A percentile compares a stretch with the other conserved stretches of the same genome.
Evolutionary conservation across 768 basidiomycete genomes (phyloP).

Genomic region (Lentinula detonsa): DNA sequence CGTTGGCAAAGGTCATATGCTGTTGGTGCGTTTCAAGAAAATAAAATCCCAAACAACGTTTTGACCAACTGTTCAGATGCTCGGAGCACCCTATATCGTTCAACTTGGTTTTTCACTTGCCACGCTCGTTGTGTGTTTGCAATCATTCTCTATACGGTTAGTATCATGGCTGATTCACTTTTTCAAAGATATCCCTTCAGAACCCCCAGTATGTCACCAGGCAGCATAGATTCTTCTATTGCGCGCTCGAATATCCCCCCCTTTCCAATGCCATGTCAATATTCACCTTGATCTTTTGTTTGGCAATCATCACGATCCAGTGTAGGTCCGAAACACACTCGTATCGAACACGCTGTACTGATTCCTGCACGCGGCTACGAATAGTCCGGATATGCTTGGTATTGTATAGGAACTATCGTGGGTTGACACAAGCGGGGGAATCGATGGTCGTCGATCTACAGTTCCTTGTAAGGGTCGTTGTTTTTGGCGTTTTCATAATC

Average conservation of each 20-base stretch:
- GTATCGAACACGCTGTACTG: neutral
- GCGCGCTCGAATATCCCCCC: slow-evolving; percentile 15
- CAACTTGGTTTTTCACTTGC: slow-evolving; percentile 23
- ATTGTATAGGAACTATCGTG: slow-evolving; percentile 24
- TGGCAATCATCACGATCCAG: slow-evolving; percentile 22
- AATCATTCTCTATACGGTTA: neutral
- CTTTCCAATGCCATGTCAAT: slow-evolving; percentile 9
- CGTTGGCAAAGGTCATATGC: slow-evolving; percentile 14
- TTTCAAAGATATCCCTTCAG: slow-evolving; percentile 15
- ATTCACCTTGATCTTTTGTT: slow-evolving; percentile 19
- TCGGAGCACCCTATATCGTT: slow-evolving; percentile 26
- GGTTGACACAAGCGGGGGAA: slow-evolving; percentile 21
- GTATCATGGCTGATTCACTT: neutral
- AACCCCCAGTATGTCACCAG: slow-evolving; percentile 23
- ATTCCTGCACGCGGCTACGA: neutral
- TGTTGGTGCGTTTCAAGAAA: slow-evolving; percentile 14
- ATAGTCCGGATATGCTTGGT: slow-evolving; percentile 23
- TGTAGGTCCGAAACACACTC: slow-evolving; percentile 13
- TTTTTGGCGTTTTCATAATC: slow-evolving; percentile 26
- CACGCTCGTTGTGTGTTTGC: slow-evolving; percentile 20
- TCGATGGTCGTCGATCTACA: slow-evolving; percentile 18
- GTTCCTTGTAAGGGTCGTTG: slow-evolving; percentile 24
- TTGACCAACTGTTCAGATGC: slow-evolving; percentile 19
- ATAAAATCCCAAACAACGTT: neutral
- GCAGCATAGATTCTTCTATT: slow-evolving; percentile 20